Conservation (phyloP, 2,329 filamentous ascomycete genomes). For the Zasmidium citrigriseum region DNA sequence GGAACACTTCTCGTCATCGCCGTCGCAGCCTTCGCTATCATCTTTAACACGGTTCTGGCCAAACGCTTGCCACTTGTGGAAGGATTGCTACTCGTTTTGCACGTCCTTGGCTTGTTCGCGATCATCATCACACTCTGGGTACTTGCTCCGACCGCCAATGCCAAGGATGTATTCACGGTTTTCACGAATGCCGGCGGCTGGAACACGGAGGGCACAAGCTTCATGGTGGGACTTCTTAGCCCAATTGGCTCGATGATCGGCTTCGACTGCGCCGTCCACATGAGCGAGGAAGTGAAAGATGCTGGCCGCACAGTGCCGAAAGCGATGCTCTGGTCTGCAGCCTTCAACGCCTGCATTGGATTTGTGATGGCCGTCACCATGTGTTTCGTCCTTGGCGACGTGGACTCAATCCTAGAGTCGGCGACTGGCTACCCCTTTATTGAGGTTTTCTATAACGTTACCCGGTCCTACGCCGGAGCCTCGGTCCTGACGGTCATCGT, state of each 20-base stretch:
- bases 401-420: slow-evolving; percentile 29
- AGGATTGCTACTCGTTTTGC: slow-evolving; percentile 50
- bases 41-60: slow-evolving; percentile 48
- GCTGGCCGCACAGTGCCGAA: slow-evolving; percentile 25
- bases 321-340: slow-evolving; percentile 24
- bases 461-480: slow-evolving; percentile 34
- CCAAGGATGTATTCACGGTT: slow-evolving; percentile 47
- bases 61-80: slow-evolving; percentile 50
- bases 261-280: slow-evolving; percentile 29
- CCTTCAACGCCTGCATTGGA: slow-evolving; percentile 23
- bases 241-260: slow-evolving; percentile 21
- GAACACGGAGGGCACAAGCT: slow-evolving; percentile 38
- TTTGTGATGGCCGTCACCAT: slow-evolving; percentile 34
- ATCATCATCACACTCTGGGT: slow-evolving; percentile 51
- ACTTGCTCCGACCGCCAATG: slow-evolving; percentile 43
- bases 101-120: slow-evolving; percentile 55
- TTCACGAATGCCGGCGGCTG: slow-evolving; percentile 52
- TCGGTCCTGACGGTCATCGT: slow-evolving; percentile 35
- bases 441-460: slow-evolving; percentile 39
- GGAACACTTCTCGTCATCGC: slow-evolving; percentile 52
- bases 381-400: slow-evolving; percentile 36
- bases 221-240: slow-evolving; percentile 47
- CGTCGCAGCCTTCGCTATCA: slow-evolving; percentile 37
- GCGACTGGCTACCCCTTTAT: slow-evolving; percentile 32
- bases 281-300: slow-evolving; percentile 32